These are phyloP conservation scores for Endothia cerciana DNA, from an alignment of 2,329 filamentous ascomycete species.

Conservation along the genomic window DNA sequence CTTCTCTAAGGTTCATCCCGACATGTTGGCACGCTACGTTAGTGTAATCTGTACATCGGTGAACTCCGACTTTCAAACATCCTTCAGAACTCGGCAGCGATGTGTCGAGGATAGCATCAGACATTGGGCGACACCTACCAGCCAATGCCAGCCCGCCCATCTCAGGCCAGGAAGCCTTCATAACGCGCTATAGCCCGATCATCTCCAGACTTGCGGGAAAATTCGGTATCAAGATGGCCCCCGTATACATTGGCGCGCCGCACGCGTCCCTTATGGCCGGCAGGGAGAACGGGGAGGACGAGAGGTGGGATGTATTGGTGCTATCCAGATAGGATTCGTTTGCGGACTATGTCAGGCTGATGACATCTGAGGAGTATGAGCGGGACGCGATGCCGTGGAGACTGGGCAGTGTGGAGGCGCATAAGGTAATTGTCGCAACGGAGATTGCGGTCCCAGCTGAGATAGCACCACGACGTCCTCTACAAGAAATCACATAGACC, in stretches of 20 bases:
- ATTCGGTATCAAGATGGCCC: background rate
- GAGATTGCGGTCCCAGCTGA: background rate
- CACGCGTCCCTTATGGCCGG: background rate
- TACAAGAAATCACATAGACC: background rate
- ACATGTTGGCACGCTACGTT: background rate
- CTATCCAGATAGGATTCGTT: background rate
- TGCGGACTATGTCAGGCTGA: constrained; percentile 1
- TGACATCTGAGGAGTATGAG: background rate
- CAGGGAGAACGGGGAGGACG: background rate
- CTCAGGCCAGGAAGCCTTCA: background rate
- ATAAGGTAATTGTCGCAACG: background rate
- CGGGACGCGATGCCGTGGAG: background rate
- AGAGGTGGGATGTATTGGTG: background rate
- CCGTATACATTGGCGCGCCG: background rate
- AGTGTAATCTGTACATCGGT: background rate
- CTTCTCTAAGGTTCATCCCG: too few species aligned
- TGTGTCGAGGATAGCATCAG: background rate
- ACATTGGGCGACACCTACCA: too few species aligned
- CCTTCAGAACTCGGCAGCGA: background rate
- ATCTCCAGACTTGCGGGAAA: background rate
- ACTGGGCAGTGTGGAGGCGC: background rate
- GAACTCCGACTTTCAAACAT: background rate
- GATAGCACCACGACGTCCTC: background rate
- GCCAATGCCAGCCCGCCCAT: background rate
- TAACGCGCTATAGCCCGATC: background rate